Evolutionary conservation across 2,329 filamentous ascomycete species (phyloP).

Genomic region (Alternaria conjuncta): DNA sequence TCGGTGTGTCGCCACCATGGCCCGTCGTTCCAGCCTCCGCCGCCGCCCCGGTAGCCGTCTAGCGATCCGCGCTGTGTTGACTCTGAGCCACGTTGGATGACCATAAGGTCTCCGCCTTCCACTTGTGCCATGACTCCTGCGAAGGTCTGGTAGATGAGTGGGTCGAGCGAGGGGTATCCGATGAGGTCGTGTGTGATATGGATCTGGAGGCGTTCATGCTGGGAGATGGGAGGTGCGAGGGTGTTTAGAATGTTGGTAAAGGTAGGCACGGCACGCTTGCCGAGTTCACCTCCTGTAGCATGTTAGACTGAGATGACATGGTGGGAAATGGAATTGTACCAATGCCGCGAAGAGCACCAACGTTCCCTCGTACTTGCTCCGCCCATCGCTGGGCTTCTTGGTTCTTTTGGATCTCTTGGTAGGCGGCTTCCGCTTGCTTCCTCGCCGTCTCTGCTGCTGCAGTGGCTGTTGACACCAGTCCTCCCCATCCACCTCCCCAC

Average conservation of each 20-base stretch:
- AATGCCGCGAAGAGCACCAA: slow-evolving; percentile 75
- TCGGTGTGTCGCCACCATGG: slow-evolving; percentile 88
- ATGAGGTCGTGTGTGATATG: slow-evolving; percentile 96
- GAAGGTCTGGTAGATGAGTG: slow-evolving; percentile 89
- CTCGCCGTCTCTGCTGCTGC: slow-evolving; percentile 82
- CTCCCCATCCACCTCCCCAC: slow-evolving; percentile 78
- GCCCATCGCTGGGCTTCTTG: slow-evolving; percentile 97
- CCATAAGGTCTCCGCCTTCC: slow-evolving; percentile 91
- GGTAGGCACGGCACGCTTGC: slow-evolving; percentile 80
- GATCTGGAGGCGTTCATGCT: slow-evolving; percentile 94
- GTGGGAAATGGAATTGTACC: slow-evolving; percentile 58
- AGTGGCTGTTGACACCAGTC: slow-evolving; percentile 79
- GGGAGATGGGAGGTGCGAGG: slow-evolving; percentile 92
- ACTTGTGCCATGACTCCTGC: slow-evolving; percentile 98
- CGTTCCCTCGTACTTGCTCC: slow-evolving; percentile 89
- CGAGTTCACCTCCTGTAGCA: slow-evolving; percentile 72
- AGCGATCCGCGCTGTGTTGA: slow-evolving; percentile 72
- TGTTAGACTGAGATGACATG: slow-evolving; percentile 17
- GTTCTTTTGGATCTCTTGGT: slow-evolving; percentile 94
- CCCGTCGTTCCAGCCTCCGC: slow-evolving; percentile 84
- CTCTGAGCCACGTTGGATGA: slow-evolving; percentile 92
- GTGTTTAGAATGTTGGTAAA: slow-evolving; percentile 96
- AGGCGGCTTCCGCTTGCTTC: slow-evolving; percentile 90
- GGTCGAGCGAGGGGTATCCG: slow-evolving; percentile 92
- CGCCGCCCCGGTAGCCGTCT: slow-evolving; percentile 62